Percentiles rank a stretch among this genome's conserved stretches.
Evolutionary conservation across 129 eudicot species (phyloP).

Genomic region (Rutidosis leptorrhynchoides): DNA sequence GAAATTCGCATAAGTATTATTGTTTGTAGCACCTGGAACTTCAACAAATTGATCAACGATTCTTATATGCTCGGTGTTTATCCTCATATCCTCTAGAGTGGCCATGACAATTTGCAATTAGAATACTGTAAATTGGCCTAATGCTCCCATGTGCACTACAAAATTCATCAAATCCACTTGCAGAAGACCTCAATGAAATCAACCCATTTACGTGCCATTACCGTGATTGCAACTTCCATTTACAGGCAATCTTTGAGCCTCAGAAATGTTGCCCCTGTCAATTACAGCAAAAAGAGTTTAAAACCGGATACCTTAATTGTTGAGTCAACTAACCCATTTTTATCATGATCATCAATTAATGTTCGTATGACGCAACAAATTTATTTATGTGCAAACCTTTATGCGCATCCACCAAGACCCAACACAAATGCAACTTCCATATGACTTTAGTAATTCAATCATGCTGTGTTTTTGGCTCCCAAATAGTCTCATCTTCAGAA

Average conservation of each 20-base stretch:
- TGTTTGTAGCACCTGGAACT: slow-evolving; percentile 98
- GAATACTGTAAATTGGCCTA: slow-evolving; percentile 78
- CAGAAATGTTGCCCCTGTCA: slow-evolving; percentile 52
- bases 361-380: too few relatives aligned
- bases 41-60: slow-evolving; percentile 97
- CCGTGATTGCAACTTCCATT: slow-evolving; percentile 35
- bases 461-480: too few relatives aligned
- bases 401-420: too few relatives aligned
- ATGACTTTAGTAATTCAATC: too few relatives aligned
- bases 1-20: slow-evolving; percentile 93
- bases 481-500: too few relatives aligned
- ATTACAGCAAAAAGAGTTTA: slow-evolving; percentile 7
- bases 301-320: neutral
- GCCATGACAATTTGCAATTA: slow-evolving; percentile 97
- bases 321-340: too few relatives aligned
- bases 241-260: slow-evolving; percentile 60
- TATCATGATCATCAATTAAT: too few relatives aligned
- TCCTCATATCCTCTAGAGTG: slow-evolving; percentile 97
- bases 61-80: slow-evolving; percentile 93
- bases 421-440: too few relatives aligned
- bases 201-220: slow-evolving; percentile 54
- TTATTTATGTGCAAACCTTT: too few relatives aligned
- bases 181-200: slow-evolving; percentile 56
- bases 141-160: slow-evolving; percentile 83
- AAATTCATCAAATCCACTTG: slow-evolving; percentile 62